Percentiles rank a stretch among this genome's conserved stretches.
These are phyloP conservation scores for Pythium vanterpoolii DNA, from an alignment of 352 stramenopile species.

Conservation along the genomic window DNA sequence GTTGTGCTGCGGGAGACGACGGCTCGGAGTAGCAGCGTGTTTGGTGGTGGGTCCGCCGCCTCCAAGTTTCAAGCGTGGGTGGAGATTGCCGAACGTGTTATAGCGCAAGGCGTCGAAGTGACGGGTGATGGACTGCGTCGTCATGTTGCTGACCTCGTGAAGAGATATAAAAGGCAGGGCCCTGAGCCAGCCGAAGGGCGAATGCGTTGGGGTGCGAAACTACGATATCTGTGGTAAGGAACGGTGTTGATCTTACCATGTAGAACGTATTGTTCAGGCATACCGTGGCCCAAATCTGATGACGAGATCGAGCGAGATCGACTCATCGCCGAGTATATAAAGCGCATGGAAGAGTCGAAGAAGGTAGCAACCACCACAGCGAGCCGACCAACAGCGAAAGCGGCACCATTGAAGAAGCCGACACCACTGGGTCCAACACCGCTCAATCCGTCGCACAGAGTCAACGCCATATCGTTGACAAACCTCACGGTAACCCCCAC, in stretches of 20 bases:
- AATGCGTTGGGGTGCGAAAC: slow-evolving; percentile 17
- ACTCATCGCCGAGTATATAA: slow-evolving; percentile 1
- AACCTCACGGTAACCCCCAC: neutral
- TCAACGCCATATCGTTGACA: neutral
- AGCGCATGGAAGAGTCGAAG: neutral
- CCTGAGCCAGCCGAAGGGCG: neutral
- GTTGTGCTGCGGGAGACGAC: neutral
- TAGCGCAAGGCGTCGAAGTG: neutral
- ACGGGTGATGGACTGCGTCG: slow-evolving; percentile 5
- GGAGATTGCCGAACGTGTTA: neutral
- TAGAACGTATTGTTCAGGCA: no score
- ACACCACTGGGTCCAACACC: neutral
- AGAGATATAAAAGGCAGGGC: slow-evolving; percentile 1
- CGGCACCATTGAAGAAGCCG: neutral
- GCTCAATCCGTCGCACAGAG: neutral
- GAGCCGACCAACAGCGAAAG: neutral
- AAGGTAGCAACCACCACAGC: neutral
- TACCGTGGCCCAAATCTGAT: slow-evolving; percentile 16
- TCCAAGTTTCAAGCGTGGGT: slow-evolving; percentile 7
- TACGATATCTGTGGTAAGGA: neutral
- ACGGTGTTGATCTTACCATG: neutral
- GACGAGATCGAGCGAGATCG: slow-evolving; percentile 13
- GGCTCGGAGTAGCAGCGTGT: neutral
- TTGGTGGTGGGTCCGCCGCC: neutral
- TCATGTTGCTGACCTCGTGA: slow-evolving; percentile 9